Base-by-base conservation (phyloP, 352 stramenopile species). In the Phytopythium litorale region DNA sequence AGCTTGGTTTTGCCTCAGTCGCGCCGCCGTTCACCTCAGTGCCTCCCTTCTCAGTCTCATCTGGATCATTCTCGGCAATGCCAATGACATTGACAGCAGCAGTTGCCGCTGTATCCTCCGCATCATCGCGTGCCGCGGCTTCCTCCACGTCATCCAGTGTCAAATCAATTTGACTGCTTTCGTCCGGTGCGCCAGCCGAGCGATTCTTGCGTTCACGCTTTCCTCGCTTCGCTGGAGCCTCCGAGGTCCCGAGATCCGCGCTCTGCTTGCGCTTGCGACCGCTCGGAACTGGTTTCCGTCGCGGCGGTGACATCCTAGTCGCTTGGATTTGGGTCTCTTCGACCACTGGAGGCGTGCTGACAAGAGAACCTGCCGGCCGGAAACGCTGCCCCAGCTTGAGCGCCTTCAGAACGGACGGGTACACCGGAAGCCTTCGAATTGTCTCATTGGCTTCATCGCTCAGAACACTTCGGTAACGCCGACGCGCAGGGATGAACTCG, bases 401-500 rank as follows among this genome's bases (percentile, higher is more conserved):
- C 2, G 48, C 23, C 38, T 62, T 53, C 19, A 76, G 67, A 19
- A 91, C 70, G 5, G 68, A 77, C 18, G 63, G 33, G 66, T 89
- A 89, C 49, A 88, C 66, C 3, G 76, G 62, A 1, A 76, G 61
- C 1, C 50, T 59, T 12, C 56, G 67, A n/a, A 67, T 68, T 7
- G 61, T 68, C 21, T 72, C 48, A 11, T 66, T 71, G 21, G 73
- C 66, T 58, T 89, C 78, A 33, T 81, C 75, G 18, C 70, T 58
- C 16, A 91, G 32, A 1, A 91, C 80, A 9, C 58, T 63, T 53
- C 67, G 68, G 52, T 85, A 91, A 13, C 86, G 68, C 3, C 78
- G 78, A 18, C 72, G 71, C 46, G 49, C 68, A 18, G 77, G 86
- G 1, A 89, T 70, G 12, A 91, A 72, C 59, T 91, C 82, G 60